phyloP scores from a whole-genome alignment of 140 eudicot species.

The Erigeron philadelphicus region DNA sequence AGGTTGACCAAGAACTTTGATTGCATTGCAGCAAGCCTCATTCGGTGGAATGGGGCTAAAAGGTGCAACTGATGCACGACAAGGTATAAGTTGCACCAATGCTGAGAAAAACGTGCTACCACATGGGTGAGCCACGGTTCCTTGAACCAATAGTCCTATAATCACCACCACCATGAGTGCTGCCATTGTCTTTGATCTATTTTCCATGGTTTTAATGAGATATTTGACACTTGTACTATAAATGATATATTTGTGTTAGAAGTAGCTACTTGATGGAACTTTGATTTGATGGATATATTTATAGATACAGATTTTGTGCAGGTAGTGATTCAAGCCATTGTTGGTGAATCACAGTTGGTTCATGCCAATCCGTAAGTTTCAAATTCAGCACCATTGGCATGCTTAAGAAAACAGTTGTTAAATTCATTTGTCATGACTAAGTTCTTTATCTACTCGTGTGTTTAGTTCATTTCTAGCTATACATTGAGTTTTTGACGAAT shows the following conservation, averaged over 20 bases:
- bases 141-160: slow-evolving; percentile 34
- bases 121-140: slow-evolving; percentile 49
- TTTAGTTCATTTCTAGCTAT: slow-evolving; percentile 4
- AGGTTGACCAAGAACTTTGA: slow-evolving; percentile 85
- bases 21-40: slow-evolving; percentile 72
- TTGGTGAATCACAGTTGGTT: slow-evolving; percentile 41
- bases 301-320: slow-evolving; percentile 28
- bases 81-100: slow-evolving; percentile 88
- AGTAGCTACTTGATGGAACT: slow-evolving; percentile 14
- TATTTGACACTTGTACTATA: slow-evolving; percentile 9
- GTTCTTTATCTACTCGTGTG: neutral
- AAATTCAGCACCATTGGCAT: slow-evolving; percentile 32
- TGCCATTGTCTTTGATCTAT: slow-evolving; percentile 28
- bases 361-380: slow-evolving; percentile 29
- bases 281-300: slow-evolving; percentile 27
- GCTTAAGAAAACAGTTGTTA: slow-evolving; percentile 34
- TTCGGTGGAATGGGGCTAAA: slow-evolving; percentile 76
- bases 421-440: slow-evolving; percentile 38
- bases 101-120: slow-evolving; percentile 90
- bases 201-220: slow-evolving; percentile 28
- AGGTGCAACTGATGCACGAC: slow-evolving; percentile 86
- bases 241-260: slow-evolving; percentile 16
- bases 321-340: slow-evolving; percentile 26
- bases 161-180: slow-evolving; percentile 28
- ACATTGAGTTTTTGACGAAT: slow-evolving; percentile 1